phyloP scores from a whole-genome alignment of 177 flowering plant genomes.

The Telopea speciosissima region DNA sequence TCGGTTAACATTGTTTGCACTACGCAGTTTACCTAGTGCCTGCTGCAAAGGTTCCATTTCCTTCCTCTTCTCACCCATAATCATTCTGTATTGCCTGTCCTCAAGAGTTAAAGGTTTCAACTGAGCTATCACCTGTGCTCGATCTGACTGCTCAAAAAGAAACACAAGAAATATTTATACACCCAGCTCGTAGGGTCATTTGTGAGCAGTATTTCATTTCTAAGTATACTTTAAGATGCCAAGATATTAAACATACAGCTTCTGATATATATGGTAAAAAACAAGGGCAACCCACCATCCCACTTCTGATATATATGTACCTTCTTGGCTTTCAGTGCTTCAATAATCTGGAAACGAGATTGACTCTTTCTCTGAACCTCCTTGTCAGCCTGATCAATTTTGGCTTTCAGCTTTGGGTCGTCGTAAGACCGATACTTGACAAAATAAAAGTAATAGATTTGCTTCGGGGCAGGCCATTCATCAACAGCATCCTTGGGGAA shows the following conservation, averaged over 20 bases:
- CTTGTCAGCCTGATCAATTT: slow-evolving; percentile 56
- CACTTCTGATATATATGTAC: slow-evolving; percentile 22
- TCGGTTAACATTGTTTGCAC: slow-evolving; percentile 34
- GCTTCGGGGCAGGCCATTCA: slow-evolving; percentile 79
- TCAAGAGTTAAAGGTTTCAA: slow-evolving; percentile 43
- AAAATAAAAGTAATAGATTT: slow-evolving; percentile 57
- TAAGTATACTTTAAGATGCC: too few relatives aligned
- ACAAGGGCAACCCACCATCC: neutral
- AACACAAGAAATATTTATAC: neutral
- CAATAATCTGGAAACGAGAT: slow-evolving; percentile 42
- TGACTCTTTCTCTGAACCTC: slow-evolving; percentile 54
- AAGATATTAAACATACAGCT: neutral
- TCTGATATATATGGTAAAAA: neutral
- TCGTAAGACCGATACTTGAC: slow-evolving; percentile 52
- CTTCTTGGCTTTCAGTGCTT: slow-evolving; percentile 53
- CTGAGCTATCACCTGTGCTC: slow-evolving; percentile 40
- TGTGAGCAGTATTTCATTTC: too few relatives aligned
- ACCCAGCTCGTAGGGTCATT: neutral
- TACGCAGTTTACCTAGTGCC: slow-evolving; percentile 75
- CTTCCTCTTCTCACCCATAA: slow-evolving; percentile 57
- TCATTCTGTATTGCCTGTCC: slow-evolving; percentile 34
- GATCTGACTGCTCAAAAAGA: slow-evolving; percentile 47
- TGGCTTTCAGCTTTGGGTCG: slow-evolving; percentile 65
- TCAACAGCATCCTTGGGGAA: slow-evolving; percentile 70
- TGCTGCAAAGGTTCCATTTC: slow-evolving; percentile 75